Evolutionary conservation across 2,329 filamentous ascomycete genomes (phyloP).

Genomic region (Ophiostoma triangulosporum): DNA sequence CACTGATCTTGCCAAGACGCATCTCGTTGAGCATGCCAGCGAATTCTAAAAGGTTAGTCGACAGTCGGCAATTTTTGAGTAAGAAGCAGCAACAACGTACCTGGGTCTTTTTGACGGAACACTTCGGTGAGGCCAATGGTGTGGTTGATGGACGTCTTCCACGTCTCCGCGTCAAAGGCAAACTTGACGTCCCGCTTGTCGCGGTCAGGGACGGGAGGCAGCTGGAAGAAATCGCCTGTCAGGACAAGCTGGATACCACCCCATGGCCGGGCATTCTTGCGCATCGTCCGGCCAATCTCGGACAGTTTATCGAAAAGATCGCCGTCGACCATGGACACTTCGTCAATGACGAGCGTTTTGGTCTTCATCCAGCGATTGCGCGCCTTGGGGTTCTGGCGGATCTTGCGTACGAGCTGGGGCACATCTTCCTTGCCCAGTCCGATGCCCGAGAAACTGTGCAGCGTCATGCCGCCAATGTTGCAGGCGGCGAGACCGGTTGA

Average conservation of each 20-base stretch:
- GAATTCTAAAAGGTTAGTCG: constrained; percentile 42
- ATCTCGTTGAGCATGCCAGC: constrained; percentile 96
- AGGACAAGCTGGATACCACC: constrained; percentile 93
- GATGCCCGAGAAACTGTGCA: constrained; percentile 93
- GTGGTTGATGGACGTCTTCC: constrained; percentile 85
- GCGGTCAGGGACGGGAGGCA: constrained; percentile 80
- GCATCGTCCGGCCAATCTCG: constrained; percentile 67
- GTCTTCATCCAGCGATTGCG: constrained; percentile 80
- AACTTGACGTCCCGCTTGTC: constrained; percentile 64
- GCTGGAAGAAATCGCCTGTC: constrained; percentile 94
- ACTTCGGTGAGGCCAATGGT: constrained; percentile 92
- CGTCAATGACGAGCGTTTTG: constrained; percentile 80
- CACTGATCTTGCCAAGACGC: constrained; percentile 70
- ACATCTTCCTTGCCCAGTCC: constrained; percentile 85
- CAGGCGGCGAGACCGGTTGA: constrained; percentile 93
- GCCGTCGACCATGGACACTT: constrained; percentile 97
- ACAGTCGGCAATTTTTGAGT: not conserved
- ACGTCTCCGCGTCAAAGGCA: constrained; percentile 82
- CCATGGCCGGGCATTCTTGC: constrained; percentile 85
- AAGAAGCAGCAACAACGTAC: constrained; percentile 22
- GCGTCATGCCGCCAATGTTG: constrained; percentile 88
- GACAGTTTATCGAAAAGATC: constrained; percentile 95
- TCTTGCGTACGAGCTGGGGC: constrained; percentile 72
- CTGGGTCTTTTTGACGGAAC: constrained; percentile 80
- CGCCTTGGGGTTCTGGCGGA: constrained; percentile 76